Base-by-base conservation (phyloP, 2,329 filamentous ascomycete species). In the Penicillium sp. region DNA sequence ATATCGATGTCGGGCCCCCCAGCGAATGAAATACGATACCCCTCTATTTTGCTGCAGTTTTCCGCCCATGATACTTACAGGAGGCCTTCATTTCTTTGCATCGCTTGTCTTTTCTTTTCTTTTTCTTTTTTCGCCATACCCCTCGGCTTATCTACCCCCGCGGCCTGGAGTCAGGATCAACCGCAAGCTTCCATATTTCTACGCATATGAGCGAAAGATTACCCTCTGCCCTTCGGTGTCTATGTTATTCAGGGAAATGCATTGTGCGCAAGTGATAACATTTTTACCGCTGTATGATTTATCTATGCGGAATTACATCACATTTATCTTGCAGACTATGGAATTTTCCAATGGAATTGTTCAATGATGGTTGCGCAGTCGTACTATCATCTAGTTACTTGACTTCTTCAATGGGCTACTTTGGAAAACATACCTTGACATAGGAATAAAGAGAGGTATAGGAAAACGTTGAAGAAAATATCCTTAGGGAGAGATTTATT, bases 1-100 rank as follows among this genome's bases (percentile, higher is more conserved):
- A 71, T 47, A 67, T 71, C 54, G 67, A 69, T 57, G 63, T 70
- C 51, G 60, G 60, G 50, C 61, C 63, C 56, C 52, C 65, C 53
- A 60, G 65, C 56, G 63, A 62, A 56, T 69, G 63, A 66, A 40
- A 9, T 57, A 58, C 52, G 66, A 69, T 68, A 68, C 64, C 65
- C 62, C 47, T 49, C 31, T 41, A 29, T 43, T 53, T 48, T 40
- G 27, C 18, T 43, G 47, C 18, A 18, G 49, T 54, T 56, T 47
- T 50, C 47, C 55, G 56, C 46, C 54, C 50, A 44, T 47, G 44
- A 49, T 41, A 53, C 40, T 18, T 18, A 18, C 15, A 44, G 50
- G 49, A 52, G 55, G 44, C 43, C 43, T 45, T 20, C 42, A 42
- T 45, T 31, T 42, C 42, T 49, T 44, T 52, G 48, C 39, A 45